A percentile compares a stretch with the other conserved stretches of the same genome.
phyloP scores from a whole-genome alignment of 306 rosid species.

The Elaeagnus macrophylla region DNA sequence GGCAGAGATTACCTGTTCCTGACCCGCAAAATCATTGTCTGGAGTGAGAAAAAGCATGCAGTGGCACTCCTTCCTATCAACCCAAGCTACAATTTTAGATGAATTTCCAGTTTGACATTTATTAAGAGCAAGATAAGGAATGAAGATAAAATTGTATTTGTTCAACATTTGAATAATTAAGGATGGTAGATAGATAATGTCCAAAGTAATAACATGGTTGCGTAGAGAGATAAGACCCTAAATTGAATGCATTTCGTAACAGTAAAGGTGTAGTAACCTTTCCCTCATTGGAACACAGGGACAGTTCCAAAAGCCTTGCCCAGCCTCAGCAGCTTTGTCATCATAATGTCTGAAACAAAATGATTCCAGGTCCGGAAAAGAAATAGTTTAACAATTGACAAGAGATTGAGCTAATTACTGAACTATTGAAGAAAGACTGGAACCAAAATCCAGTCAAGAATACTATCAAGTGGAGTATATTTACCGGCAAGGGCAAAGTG shows the following conservation, averaged over 20 bases:
- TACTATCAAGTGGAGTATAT: not conserved
- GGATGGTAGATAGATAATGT: not conserved
- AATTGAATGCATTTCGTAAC: no score
- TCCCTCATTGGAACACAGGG: slow-evolving; percentile 99
- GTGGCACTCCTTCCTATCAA: slow-evolving; percentile 96
- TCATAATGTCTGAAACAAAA: slow-evolving; percentile 71
- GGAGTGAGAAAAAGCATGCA: slow-evolving; percentile 99
- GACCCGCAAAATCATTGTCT: slow-evolving; percentile 89
- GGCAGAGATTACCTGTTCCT: slow-evolving; percentile 58
- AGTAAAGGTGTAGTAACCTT: slow-evolving; percentile 35
- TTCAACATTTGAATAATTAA: not conserved
- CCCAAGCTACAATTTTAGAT: slow-evolving; percentile 6
- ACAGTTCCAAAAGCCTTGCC: slow-evolving; percentile 99
- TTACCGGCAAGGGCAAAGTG: slow-evolving; percentile 96
- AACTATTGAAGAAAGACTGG: no score
- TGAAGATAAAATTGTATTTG: not conserved
- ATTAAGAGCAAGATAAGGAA: not conserved
- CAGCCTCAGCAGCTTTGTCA: slow-evolving; percentile 82
- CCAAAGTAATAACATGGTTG: no score
- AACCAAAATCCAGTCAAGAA: no score
- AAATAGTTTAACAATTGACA: no score
- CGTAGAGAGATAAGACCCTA: no score
- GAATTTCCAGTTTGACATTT: not conserved
- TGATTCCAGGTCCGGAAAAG: no score
- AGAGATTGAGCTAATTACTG: no score